phyloP scores from a whole-genome alignment of 805 yeast species.

The Hemisphaericaspora nanyangensis region DNA sequence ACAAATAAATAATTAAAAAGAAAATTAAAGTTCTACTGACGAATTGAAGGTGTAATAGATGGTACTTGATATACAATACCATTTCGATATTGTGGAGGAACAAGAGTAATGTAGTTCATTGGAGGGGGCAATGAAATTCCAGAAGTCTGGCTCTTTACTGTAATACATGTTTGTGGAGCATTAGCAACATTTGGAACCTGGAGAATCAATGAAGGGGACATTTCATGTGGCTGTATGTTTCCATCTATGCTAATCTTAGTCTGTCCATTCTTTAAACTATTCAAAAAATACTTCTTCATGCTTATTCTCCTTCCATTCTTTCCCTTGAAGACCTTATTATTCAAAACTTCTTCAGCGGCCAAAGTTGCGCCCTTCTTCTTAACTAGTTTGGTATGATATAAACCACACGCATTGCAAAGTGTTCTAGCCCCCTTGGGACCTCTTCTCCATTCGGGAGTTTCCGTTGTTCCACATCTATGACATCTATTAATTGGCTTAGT shows the following conservation, averaged over 20 bases:
- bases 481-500: slow-evolving; percentile 34
- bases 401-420: slow-evolving; percentile 89
- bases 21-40: too few species aligned
- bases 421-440: slow-evolving; percentile 84
- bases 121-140: background rate
- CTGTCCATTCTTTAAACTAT: slow-evolving; percentile 6
- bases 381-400: slow-evolving; percentile 61
- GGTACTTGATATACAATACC: background rate
- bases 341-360: slow-evolving; percentile 46
- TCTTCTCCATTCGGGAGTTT: slow-evolving; percentile 90
- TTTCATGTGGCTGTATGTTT: too few species aligned
- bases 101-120: background rate
- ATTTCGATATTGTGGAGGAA: background rate
- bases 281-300: slow-evolving; percentile 24
- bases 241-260: too few species aligned
- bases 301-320: slow-evolving; percentile 41
- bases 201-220: too few species aligned
- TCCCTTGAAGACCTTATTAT: slow-evolving; percentile 41
- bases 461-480: slow-evolving; percentile 44
- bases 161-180: too few species aligned
- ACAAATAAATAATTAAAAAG: too few species aligned
- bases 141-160: background rate
- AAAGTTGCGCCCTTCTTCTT: slow-evolving; percentile 51
- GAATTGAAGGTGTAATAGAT: too few species aligned
- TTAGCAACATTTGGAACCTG: too few species aligned